These are phyloP conservation scores for Podaxis rugospora DNA, from an alignment of 768 basidiomycete species.

Conservation along the genomic window DNA sequence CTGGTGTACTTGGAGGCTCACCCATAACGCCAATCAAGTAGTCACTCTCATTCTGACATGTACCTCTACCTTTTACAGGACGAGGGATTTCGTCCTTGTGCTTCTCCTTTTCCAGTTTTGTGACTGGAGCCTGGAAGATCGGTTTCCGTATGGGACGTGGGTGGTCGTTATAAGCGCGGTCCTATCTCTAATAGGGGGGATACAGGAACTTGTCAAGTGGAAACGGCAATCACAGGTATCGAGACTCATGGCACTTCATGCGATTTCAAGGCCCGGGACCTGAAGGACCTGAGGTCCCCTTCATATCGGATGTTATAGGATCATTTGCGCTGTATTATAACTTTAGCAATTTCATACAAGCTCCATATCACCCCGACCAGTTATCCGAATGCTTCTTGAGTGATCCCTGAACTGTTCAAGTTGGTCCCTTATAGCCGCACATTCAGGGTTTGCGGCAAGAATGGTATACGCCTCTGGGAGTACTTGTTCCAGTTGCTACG, in stretches of 20 bases:
- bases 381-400: background rate
- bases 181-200: background rate
- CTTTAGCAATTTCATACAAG: background rate
- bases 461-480: conserved; percentile 57
- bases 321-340: background rate
- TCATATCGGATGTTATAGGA: background rate
- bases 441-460: conserved; percentile 52
- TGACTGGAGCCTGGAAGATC: background rate
- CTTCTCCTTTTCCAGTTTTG: background rate
- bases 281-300: background rate
- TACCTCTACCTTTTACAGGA: background rate
- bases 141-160: background rate
- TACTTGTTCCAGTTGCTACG: conserved; percentile 45
- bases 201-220: background rate
- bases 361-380: background rate
- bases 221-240: background rate
- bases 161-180: background rate
- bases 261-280: background rate
- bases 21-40: background rate
- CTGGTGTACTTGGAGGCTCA: background rate
- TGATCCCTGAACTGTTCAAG: conserved; percentile 26
- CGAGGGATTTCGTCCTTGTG: background rate
- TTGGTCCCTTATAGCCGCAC: conserved; percentile 37
- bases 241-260: background rate
- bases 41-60: background rate